Evolutionary conservation across 2,329 filamentous ascomycete species (phyloP).

Genomic region (Cryoendolithus antarcticus): DNA sequence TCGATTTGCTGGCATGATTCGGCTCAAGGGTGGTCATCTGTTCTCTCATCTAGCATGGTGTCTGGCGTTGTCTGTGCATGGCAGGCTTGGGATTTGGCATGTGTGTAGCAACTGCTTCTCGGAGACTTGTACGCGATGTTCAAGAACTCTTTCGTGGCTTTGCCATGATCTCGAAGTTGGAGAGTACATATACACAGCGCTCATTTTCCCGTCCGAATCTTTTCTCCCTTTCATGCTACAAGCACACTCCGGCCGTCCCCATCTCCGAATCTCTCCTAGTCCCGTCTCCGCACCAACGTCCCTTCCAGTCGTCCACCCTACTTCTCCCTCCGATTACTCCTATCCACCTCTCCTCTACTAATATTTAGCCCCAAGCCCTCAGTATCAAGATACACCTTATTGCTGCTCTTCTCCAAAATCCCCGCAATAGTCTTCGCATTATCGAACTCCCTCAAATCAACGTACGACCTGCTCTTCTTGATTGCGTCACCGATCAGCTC

Average conservation of each 20-base stretch:
- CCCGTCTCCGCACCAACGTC: too few relatives aligned
- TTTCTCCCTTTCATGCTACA: too few relatives aligned
- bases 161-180: too few relatives aligned
- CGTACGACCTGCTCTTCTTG: constrained; percentile 97
- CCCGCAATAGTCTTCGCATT: constrained; percentile 83
- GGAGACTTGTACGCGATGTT: too few relatives aligned
- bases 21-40: neutral
- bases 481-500: constrained; percentile 97
- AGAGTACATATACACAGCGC: too few relatives aligned
- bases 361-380: constrained; percentile 89
- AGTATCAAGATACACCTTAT: constrained; percentile 87
- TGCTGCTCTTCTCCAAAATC: constrained; percentile 78
- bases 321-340: constrained; percentile 6
- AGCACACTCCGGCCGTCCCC: too few relatives aligned
- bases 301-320: neutral
- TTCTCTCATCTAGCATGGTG: neutral
- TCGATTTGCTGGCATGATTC: neutral
- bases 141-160: too few relatives aligned
- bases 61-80: neutral
- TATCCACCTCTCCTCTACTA: constrained; percentile 21
- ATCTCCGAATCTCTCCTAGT: too few relatives aligned
- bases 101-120: too few relatives aligned
- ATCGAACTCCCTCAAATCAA: constrained; percentile 96
- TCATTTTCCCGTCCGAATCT: too few relatives aligned
- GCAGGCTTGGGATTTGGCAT: too few relatives aligned